Evolutionary conservation across 257 asterid genomes (phyloP), one percentile per base, ranked within the genome.

Genomic region (Nicotiana benthamiana): DNA sequence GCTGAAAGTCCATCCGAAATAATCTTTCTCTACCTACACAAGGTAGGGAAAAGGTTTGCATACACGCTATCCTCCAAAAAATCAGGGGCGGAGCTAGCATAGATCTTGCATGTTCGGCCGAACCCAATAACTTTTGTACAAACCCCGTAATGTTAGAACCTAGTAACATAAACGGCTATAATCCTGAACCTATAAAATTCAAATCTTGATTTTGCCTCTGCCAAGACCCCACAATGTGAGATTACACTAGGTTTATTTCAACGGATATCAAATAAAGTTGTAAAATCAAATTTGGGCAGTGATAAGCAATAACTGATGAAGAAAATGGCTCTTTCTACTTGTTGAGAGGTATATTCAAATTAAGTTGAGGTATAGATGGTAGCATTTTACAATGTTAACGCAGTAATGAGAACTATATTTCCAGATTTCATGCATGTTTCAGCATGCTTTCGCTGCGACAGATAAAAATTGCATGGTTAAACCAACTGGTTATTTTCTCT

Each of bases 401-500:
- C 20, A 77, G 54, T 36, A 77, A 20, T 22, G 70, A 59, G 36
- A 60, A 77, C 56, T 36, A 7, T 26, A 59, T 36, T 36, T 77
- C 32, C 15, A 59, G 17, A 77, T 20, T 57, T 32, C 36, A 77
- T 59, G 81, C 72, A 77, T 59, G 53, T 77, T 46, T 24, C 24
- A 48, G 32, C 60, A 46, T 0, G 15, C 60, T 72, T 72, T 72
- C 48, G 16, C 10, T 46, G 60, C 26, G 61, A 72, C 61, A 48
- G 60, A 46, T 24, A 72, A 72, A 36, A 72, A 26, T 6, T 72
- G 78, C 78, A 43, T 43, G 34, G 59, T 43, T 43, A 43, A 70
- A 22, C 26, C 60, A 72, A 72, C n/a, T 22, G 59, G 52, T 68
- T 20, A 54, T 70, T 57, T 22, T 70, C 77, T 70, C 77, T 70